Evolutionary conservation across 495 filamentous ascomycete genomes (phyloP).

Genomic region (Penicillium robsamsonii): DNA sequence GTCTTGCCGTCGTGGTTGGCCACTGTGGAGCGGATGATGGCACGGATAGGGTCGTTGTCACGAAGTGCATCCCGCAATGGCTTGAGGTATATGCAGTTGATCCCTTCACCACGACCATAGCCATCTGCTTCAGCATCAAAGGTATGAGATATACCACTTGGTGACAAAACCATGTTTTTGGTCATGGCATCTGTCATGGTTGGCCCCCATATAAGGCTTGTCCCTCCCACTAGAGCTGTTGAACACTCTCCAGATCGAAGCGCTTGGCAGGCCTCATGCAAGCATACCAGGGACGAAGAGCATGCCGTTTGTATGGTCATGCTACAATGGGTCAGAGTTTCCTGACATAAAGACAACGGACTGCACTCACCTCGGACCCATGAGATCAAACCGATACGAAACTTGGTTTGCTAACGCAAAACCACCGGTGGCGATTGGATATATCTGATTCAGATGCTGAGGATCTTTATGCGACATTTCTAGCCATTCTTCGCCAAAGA

Average conservation of each 20-base stretch:
- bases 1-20: conserved; percentile 35
- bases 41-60: conserved; percentile 35
- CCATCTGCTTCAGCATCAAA: conserved; percentile 61
- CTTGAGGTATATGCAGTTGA: conserved; percentile 34
- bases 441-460: conserved; percentile 9
- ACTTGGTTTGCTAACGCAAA: conserved; percentile 30
- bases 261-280: conserved; percentile 29
- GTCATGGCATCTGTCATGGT: conserved; percentile 27
- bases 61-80: conserved; percentile 24
- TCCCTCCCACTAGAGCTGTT: conserved; percentile 38
- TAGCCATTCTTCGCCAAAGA: conserved; percentile 35
- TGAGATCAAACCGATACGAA: conserved; percentile 28
- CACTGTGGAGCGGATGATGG: conserved; percentile 34
- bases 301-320: conserved; percentile 34
- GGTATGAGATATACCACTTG: conserved; percentile 42
- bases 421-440: conserved; percentile 26
- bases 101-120: conserved; percentile 58
- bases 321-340: conserved; percentile 8
- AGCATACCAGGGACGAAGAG: conserved; percentile 23
- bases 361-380: conserved; percentile 23
- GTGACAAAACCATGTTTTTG: conserved; percentile 23
- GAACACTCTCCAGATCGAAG: conserved; percentile 33
- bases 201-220: conserved; percentile 38
- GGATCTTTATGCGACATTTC: conserved; percentile 18
- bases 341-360: background rate